Conservation (phyloP, 495 filamentous ascomycete species). For the Penicillium macrosclerotiorum region DNA sequence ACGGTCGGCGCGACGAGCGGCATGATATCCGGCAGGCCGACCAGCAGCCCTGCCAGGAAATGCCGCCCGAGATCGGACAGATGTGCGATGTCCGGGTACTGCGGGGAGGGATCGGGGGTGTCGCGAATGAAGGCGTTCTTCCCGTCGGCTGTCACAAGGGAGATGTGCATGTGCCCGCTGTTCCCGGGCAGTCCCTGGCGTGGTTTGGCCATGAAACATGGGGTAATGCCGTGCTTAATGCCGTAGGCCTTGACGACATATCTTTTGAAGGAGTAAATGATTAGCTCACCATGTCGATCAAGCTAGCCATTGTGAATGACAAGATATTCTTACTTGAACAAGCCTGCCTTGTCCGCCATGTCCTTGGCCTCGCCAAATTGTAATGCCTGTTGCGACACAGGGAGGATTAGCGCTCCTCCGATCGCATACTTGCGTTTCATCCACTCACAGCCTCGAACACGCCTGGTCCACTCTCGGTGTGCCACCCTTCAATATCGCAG, state of each 20-base stretch:
- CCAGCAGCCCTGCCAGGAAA: slow-evolving; percentile 86
- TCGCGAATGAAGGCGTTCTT: slow-evolving; percentile 81
- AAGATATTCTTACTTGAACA: slow-evolving; percentile 73
- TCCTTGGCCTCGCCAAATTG: slow-evolving; percentile 78
- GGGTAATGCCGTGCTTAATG: slow-evolving; percentile 83
- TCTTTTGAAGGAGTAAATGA: slow-evolving; percentile 31
- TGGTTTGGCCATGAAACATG: slow-evolving; percentile 99
- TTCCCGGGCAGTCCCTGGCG: slow-evolving; percentile 86
- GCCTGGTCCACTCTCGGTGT: slow-evolving; percentile 93
- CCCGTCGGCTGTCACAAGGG: slow-evolving; percentile 58
- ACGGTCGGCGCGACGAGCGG: slow-evolving; percentile 89
- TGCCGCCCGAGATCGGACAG: slow-evolving; percentile 88
- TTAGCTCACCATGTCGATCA: background rate
- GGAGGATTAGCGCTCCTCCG: slow-evolving; percentile 4
- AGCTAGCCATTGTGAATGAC: background rate
- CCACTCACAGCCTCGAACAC: slow-evolving; percentile 85
- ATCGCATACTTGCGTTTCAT: no score
- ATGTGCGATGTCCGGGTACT: slow-evolving; percentile 70
- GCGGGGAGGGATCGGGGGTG: slow-evolving; percentile 62
- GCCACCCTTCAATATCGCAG: slow-evolving; percentile 91
- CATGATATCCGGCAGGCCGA: slow-evolving; percentile 93
- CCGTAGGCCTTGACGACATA: slow-evolving; percentile 85
- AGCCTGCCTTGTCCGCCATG: slow-evolving; percentile 86
- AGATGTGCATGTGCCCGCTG: slow-evolving; percentile 93
- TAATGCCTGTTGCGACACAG: slow-evolving; percentile 55